Base-by-base conservation (phyloP, 192 early-diverging fungal species). In the Podila epigama region DNA sequence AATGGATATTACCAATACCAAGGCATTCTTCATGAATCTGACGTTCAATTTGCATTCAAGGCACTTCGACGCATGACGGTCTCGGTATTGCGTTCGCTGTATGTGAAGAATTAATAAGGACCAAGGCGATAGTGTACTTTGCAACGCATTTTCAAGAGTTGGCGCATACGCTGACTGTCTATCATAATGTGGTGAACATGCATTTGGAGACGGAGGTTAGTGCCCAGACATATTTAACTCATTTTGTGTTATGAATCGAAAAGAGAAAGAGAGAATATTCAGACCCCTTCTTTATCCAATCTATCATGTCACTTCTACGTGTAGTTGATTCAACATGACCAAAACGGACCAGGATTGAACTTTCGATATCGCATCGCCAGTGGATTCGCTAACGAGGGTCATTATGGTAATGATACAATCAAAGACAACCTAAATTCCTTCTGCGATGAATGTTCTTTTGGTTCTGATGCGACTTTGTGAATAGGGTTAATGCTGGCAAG, bases 101-200 rank as follows among this genome's bases (percentile, higher is more conserved):
- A 0, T 88, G 86, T 42, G 92, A 94, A 55, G 82, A 91, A 55
- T 68, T 96, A 27, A 59, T 93, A 7, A 67, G 83, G 7, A 73
- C 63, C 6, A 61, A 85, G 58, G 82, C 90, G 0, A 83, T 91
- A 12, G 84, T 89, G 2, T 92, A 92, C 61, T 84, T 95, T 65
- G 90, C 90, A 7, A 93, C 94, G 1, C 94, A 95, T 69, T 95
- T 93, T 63, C 88, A 89, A 40, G 88, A 89, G 42, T 82, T 93
- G 35, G 81, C 89, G 2, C 68, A 66, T 20, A 72, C 77, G 18
- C 78, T 93, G 20, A 82, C 81, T 1, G 70, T 60, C 2, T 87
- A 90, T 52, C 72, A 79, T 18, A 91, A 89, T 58, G 87, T 88
- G 11, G 85, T 88, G 5, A 88, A 86, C 42, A 52, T 90, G 37